These are phyloP conservation scores for Malus hybrid DNA, from an alignment of 331 rosid genomes.

Conservation along the genomic window DNA sequence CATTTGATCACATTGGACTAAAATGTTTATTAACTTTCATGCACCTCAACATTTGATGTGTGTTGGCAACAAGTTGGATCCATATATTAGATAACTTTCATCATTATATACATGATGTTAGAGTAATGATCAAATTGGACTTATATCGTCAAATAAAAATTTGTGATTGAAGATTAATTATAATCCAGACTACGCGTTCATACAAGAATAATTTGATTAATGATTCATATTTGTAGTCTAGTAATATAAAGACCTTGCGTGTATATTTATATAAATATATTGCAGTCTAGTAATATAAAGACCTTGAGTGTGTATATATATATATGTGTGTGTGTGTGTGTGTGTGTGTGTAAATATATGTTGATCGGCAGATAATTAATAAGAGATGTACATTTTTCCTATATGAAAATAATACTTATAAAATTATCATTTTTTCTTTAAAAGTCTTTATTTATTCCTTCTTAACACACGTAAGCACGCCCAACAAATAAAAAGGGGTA, in stretches of 20 bases:
- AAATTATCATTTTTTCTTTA: not conserved
- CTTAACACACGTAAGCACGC: not conserved
- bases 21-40: not conserved
- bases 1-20: not conserved
- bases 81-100: not conserved
- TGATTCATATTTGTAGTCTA: too few relatives aligned
- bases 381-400: not conserved
- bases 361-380: not conserved
- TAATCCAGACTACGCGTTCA: not conserved
- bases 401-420: not conserved
- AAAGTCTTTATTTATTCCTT: not conserved
- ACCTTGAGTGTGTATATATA: too few relatives aligned
- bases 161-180: too few relatives aligned
- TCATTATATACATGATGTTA: not conserved
- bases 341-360: too few relatives aligned
- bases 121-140: not conserved
- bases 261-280: too few relatives aligned
- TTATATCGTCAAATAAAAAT: too few relatives aligned
- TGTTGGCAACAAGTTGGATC: not conserved
- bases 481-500: conserved; percentile 1
- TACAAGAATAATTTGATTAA: not conserved
- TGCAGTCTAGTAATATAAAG: not conserved
- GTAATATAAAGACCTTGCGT: not conserved
- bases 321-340: too few relatives aligned
- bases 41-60: not conserved